A percentile compares a stretch with the other conserved stretches of the same genome.
Evolutionary conservation across 192 early-diverging fungal species (phyloP).

Genomic region (Funneliformis geosporum): DNA sequence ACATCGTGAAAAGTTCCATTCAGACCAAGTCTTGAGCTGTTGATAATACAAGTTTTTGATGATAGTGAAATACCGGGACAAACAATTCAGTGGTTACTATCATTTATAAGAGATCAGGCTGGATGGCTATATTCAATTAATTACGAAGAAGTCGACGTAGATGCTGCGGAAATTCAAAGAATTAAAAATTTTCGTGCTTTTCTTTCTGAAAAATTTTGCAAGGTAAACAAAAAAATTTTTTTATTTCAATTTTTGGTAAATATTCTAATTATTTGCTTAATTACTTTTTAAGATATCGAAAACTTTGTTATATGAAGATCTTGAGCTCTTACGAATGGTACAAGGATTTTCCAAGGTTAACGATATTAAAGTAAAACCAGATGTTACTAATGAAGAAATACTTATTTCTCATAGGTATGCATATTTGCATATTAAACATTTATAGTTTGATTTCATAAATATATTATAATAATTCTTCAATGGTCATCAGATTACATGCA

Average conservation of each 20-base stretch:
- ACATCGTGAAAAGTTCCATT: constrained; percentile 12
- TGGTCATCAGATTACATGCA: neutral
- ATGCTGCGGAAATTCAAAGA: neutral
- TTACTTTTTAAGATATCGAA: neutral
- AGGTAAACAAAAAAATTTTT: neutral
- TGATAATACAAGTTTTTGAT: neutral
- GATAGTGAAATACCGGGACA: neutral
- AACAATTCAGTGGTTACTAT: constrained; percentile 8
- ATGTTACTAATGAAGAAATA: constrained; percentile 16
- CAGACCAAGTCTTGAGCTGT: constrained; percentile 6
- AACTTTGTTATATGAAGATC: constrained; percentile 14
- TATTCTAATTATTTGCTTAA: neutral
- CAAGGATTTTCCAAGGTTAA: constrained; percentile 6
- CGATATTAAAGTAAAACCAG: neutral
- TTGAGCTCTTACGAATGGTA: constrained; percentile 8
- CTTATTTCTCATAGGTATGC: neutral
- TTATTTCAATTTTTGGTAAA: neutral
- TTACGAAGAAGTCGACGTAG: neutral
- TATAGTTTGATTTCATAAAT: neutral
- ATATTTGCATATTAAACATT: neutral
- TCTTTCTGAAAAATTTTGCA: neutral
- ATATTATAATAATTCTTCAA: neutral
- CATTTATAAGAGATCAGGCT: constrained; percentile 16
- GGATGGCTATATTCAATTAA: neutral
- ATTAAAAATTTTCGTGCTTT: neutral